Evolutionary conservation across 2,329 filamentous ascomycete genomes (phyloP).

Genomic region (Sclerotinia sclerotiorum): DNA sequence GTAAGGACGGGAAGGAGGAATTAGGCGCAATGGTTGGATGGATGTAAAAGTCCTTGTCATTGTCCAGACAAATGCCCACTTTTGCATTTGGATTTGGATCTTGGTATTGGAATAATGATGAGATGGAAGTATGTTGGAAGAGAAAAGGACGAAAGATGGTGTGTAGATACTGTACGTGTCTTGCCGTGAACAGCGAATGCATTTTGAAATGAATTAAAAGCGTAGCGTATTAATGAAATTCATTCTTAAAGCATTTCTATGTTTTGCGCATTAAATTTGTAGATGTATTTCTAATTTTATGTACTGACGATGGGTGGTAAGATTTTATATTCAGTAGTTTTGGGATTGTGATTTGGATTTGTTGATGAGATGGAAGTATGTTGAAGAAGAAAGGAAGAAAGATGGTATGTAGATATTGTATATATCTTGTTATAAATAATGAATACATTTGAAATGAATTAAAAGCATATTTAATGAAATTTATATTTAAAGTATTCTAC

Average conservation of each 20-base stretch:
- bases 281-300: background rate
- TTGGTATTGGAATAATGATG: background rate
- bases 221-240: background rate
- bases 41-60: background rate
- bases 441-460: no score
- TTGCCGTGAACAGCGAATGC: no score
- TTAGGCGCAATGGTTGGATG: background rate
- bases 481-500: no score
- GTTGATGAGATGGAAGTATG: no score
- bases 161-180: background rate
- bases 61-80: background rate
- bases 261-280: background rate
- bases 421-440: no score
- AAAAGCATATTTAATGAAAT: no score
- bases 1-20: background rate
- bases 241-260: background rate
- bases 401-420: no score
- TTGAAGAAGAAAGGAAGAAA: no score
- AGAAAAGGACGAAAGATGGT: background rate
- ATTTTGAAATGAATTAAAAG: background rate
- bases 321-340: background rate
- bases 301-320: background rate
- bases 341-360: no score
- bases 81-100: background rate
- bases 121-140: background rate